Percentiles rank a stretch among this genome's conserved stretches.
These are phyloP conservation scores for Camellia japonica DNA, from an alignment of 148 eudicot species.

Conservation along the genomic window DNA sequence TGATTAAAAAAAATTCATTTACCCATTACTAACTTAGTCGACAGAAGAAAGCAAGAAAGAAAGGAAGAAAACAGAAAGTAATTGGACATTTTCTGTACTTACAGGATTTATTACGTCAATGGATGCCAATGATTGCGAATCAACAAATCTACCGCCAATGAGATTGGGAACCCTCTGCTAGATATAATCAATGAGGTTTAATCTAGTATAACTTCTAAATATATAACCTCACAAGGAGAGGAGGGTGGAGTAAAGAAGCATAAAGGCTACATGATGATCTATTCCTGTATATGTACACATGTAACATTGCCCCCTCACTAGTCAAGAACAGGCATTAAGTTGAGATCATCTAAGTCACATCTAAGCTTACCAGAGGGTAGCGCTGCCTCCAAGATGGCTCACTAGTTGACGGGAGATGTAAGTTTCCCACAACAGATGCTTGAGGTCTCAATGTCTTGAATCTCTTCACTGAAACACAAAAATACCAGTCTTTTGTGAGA, in stretches of 20 bases:
- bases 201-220: not conserved
- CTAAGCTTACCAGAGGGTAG: constrained; percentile 38
- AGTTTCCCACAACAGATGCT: constrained; percentile 35
- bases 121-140: constrained; percentile 43
- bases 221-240: not conserved
- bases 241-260: not conserved
- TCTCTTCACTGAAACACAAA: constrained; percentile 35
- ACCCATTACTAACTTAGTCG: not conserved
- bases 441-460: constrained; percentile 43
- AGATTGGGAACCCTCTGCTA: constrained; percentile 54
- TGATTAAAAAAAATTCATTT: constrained; percentile 16
- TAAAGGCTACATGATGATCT: not conserved
- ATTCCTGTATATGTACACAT: not conserved
- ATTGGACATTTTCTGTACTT: constrained; percentile 22
- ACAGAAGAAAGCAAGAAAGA: not conserved
- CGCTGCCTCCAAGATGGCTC: constrained; percentile 51
- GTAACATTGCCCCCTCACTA: not conserved
- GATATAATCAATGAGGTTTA: constrained; percentile 3
- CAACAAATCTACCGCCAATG: constrained; percentile 61
- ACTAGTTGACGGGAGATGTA: constrained; percentile 35
- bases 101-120: constrained; percentile 71
- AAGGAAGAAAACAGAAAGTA: not conserved
- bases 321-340: constrained; percentile 1
- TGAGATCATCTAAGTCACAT: not conserved
- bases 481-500: not conserved